Evolutionary conservation across 2,329 filamentous ascomycete genomes (phyloP), one percentile per base, ranked within the genome.

Genomic region (Fusarium sp.): DNA sequence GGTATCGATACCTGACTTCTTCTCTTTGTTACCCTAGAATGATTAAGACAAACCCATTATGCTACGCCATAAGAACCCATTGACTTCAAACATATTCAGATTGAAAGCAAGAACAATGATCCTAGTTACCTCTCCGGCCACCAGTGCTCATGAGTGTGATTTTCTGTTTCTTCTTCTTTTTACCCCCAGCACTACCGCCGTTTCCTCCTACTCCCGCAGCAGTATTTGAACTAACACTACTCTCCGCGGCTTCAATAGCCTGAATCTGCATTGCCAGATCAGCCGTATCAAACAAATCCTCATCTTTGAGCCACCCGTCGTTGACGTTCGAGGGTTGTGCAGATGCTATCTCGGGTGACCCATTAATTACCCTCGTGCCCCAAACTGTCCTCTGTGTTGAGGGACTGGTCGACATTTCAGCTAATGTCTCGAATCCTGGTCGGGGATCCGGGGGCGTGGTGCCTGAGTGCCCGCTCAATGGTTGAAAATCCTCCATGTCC

Each of bases 301-400:
- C 93, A 4, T 91, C 94, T 75, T 93, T 91, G 20, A 95, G 84
- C 95, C 95, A 98, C 1, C 95, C 95, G 79, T 98, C 95, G 69
- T 94, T 90, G 14, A 58, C 62, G 58, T 67, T 65, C 80, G 75
- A 44, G 53, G 44, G 50, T 41, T 45, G 73, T 18, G 63, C 71
- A 39, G 86, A 79, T 33, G 81, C 81, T 33, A 90, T 76, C 15
- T 88, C 86, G 4, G 91, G 89, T 7, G 89, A 91, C 2, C 83
- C 83, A 0, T 90, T 84, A 5, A 97, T 83, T 0, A 88, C 90
- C 7, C 89, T 86, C 1, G 95, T 98, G n/a, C 95, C 95, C 95
- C 95, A 98, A 1, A 98, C 94, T 0, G 95, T 98, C 69, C 90
- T 91, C 44, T 89, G 85, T 1, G 90, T 89, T 11, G 90, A 91